Base-by-base conservation (phyloP, 306 rosid genomes). In the Calophaca sinica region DNA sequence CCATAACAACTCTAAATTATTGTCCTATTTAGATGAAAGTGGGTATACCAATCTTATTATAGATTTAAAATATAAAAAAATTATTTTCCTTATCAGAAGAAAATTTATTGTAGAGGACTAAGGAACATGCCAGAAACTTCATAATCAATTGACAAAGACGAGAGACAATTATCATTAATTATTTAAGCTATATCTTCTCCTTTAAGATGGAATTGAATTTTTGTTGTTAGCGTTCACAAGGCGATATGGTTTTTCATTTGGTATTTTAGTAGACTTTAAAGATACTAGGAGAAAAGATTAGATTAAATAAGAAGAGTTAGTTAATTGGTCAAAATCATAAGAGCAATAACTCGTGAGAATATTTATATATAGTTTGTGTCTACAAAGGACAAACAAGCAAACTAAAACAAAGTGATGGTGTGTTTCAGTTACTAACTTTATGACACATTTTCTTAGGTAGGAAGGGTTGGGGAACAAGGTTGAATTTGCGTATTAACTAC, bases 1-100 rank as follows among this genome's bases (percentile, higher is more conserved):
- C 33, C 70, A 45, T 84, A 67, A 70, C 79, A 70, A 59, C 73
- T 65, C 78, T 39, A 66, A 64, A 70, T 58, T 65, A 51, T 63
- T 53, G 48, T 29, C 62, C 14, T 55, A 63, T 72, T 72, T 74
- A 20, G 85, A 78, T 63, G 53, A 59, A 61, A 65, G 81, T 81
- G 75, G 84, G 75, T 81, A 68, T 64, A 64, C 86, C 68, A 73
- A 72, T 78, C 68, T 39, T 58, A 33, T 63, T 65, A 64, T 41
- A 52, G 42, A 29, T 45, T 28, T 45, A 66, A 26, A 20, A 20
- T 20, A 66, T 45, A 31, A 69, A 57, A 49, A 60, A 2, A 28
- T 28, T 32, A 20, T 57, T 45, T 57, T 6, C 7, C 55, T 45
- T 42, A 42, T 35, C 46, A 9, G 3, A 68, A 36, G 8, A 38